Evolutionary conservation across 306 rosid species (phyloP).

Genomic region (Ceratonia siliqua): DNA sequence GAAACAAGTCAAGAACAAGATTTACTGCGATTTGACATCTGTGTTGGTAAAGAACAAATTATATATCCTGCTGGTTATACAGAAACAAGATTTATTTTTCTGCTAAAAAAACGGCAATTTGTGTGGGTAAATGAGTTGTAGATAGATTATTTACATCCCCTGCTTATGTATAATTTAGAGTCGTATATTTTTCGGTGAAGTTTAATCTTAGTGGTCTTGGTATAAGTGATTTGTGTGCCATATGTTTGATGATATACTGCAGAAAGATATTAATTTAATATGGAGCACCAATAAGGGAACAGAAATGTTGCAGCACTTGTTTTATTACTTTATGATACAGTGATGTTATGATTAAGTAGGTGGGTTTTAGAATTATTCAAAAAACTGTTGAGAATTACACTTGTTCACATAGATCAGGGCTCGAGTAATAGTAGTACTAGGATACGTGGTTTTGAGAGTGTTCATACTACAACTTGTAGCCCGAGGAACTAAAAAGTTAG

Average conservation of each 20-base stretch:
- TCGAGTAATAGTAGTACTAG: conserved; percentile 18
- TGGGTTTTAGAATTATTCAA: neutral
- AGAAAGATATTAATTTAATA: neutral
- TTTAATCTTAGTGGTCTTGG: neutral
- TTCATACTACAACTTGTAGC: conserved; percentile 36
- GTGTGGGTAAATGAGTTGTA: too few species aligned
- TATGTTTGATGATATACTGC: neutral
- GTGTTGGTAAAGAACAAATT: conserved; percentile 16
- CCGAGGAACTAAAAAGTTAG: conserved; percentile 34
- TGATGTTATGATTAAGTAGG: conserved; percentile 17
- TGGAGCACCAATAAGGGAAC: conserved; percentile 15
- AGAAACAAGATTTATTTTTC: conserved; percentile 6
- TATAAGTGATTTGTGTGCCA: neutral
- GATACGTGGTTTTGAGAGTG: conserved; percentile 30
- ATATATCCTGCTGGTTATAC: neutral
- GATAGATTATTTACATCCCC: neutral
- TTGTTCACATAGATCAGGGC: neutral
- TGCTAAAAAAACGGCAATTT: neutral
- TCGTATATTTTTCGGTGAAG: neutral
- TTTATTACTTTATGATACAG: conserved; percentile 21
- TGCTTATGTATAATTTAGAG: neutral
- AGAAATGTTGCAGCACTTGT: conserved; percentile 17
- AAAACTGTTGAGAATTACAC: neutral
- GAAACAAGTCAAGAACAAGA: too few species aligned
- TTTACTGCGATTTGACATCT: too few species aligned